Percentiles rank a stretch among this genome's conserved stretches.
Conservation (phyloP, 2,329 filamentous ascomycete genomes). For the Colletotrichum noveboracense region DNA sequence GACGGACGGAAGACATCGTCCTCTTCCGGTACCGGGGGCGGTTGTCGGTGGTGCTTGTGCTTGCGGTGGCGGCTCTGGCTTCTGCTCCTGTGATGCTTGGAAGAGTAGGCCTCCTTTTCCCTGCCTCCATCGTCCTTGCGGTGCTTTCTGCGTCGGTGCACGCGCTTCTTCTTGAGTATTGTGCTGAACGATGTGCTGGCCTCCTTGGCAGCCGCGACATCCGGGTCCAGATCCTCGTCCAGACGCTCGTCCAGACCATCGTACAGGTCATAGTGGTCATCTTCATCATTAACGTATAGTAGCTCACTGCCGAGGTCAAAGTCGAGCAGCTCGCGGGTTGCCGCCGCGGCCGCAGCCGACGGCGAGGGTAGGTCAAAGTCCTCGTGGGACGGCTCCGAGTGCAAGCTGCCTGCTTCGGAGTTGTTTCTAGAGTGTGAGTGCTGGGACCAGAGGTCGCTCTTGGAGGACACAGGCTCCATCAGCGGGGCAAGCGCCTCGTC, state of each 20-base stretch:
- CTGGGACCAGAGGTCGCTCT: conserved; percentile 46
- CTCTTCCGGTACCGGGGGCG: conserved; percentile 17
- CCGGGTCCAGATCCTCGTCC: conserved; percentile 35
- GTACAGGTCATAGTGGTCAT: conserved; percentile 33
- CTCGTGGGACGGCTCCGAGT: conserved; percentile 33
- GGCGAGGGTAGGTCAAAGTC: conserved; percentile 44
- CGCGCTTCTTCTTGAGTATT: conserved; percentile 52
- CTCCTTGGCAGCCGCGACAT: conserved; percentile 37
- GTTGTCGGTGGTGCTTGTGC: conserved; percentile 28
- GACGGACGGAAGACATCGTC: conserved; percentile 27
- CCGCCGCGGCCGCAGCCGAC: conserved; percentile 61
- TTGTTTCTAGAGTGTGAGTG: conserved; percentile 41
- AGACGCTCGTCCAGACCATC: conserved; percentile 34
- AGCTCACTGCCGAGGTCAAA: conserved; percentile 33
- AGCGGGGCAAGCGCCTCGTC: conserved; percentile 82
- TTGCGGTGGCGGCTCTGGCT: conserved; percentile 25
- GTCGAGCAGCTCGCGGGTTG: conserved; percentile 53
- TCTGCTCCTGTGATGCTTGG: conserved; percentile 22
- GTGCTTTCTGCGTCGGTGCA: conserved; percentile 41
- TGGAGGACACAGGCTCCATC: conserved; percentile 43
- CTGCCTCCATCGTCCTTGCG: conserved; percentile 34
- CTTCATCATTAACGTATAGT: conserved; percentile 15
- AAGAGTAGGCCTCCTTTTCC: conserved; percentile 22
- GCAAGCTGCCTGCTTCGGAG: conserved; percentile 31
- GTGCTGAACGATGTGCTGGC: conserved; percentile 47